Conservation (phyloP, 768 basidiomycete genomes). For the Gyrodon lividus region DNA sequence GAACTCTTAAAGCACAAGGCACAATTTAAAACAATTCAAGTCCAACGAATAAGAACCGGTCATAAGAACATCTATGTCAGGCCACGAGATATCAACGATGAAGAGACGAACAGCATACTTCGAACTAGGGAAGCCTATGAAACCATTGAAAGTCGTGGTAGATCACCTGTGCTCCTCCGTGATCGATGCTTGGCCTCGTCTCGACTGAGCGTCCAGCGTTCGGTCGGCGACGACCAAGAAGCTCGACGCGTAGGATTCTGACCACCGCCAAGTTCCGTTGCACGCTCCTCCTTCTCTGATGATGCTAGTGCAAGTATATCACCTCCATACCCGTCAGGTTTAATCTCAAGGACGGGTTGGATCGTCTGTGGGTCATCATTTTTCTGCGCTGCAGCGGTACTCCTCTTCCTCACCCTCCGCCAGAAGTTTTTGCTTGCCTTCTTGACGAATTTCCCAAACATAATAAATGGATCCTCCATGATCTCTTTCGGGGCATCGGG, state of each 20-base stretch:
- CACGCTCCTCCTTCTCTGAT: background rate
- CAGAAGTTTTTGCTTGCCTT: slow-evolving; percentile 40
- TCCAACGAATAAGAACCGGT: background rate
- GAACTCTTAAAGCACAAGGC: background rate
- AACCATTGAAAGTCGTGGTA: slow-evolving; percentile 55
- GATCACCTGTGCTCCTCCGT: slow-evolving; percentile 27
- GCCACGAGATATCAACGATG: background rate
- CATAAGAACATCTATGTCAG: background rate
- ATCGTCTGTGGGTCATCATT: slow-evolving; percentile 7
- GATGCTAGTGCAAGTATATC: slow-evolving; percentile 4
- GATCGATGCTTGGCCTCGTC: slow-evolving; percentile 1
- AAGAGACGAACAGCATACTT: background rate
- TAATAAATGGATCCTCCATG: slow-evolving; percentile 47
- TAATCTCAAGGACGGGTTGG: slow-evolving; percentile 20
- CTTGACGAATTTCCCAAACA: slow-evolving; percentile 52
- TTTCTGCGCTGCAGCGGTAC: slow-evolving; percentile 12
- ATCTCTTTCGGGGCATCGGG: slow-evolving; percentile 26
- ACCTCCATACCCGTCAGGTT: slow-evolving; percentile 28
- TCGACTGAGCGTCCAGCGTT: slow-evolving; percentile 19
- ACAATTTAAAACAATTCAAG: background rate
- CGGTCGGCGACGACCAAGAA: slow-evolving; percentile 26
- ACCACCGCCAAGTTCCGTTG: background rate
- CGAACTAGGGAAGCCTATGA: slow-evolving; percentile 57
- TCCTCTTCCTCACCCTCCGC: slow-evolving; percentile 47
- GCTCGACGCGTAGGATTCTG: slow-evolving; percentile 17